These are phyloP conservation scores for Inga laurina DNA, from an alignment of 306 rosid species.

Conservation along the genomic window DNA sequence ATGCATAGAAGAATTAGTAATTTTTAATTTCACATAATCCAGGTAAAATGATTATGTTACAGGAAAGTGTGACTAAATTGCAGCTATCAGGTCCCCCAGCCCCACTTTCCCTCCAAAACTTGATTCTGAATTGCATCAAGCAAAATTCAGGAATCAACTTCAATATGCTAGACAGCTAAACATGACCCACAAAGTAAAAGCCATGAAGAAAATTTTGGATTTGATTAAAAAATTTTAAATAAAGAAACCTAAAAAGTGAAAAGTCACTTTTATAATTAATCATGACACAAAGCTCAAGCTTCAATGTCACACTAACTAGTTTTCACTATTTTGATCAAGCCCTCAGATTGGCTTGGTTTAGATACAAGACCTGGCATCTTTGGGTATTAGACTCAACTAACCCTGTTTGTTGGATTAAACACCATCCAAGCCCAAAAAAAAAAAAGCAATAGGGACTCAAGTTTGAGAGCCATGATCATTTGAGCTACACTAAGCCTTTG, in stretches of 20 bases:
- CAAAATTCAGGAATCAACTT: slow-evolving; percentile 14
- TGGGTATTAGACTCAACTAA: not conserved
- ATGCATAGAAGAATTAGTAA: slow-evolving; percentile 25
- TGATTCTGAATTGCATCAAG: slow-evolving; percentile 17
- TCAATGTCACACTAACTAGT: not conserved
- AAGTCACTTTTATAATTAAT: not conserved
- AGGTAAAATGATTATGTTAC: not conserved
- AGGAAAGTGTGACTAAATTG: not conserved
- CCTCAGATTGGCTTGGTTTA: slow-evolving; percentile 14
- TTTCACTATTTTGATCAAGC: slow-evolving; percentile 3
- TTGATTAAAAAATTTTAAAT: not conserved
- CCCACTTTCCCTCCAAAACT: slow-evolving; percentile 7
- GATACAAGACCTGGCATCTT: not conserved
- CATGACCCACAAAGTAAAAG: not conserved
- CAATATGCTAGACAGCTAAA: slow-evolving; percentile 5
- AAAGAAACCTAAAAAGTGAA: not conserved
- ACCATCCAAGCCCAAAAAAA: not conserved
- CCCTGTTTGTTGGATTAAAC: not conserved
- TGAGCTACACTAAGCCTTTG: not conserved
- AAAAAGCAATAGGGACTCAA: not conserved
- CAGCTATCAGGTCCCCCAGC: not conserved
- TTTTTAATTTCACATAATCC: not conserved
- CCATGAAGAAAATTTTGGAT: not conserved
- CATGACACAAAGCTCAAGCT: not conserved
- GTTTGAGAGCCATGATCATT: not conserved